Percentiles rank a stretch among this genome's conserved stretches.
phyloP scores from a whole-genome alignment of 768 basidiomycete species.

The Nevesoporus exiguus region DNA sequence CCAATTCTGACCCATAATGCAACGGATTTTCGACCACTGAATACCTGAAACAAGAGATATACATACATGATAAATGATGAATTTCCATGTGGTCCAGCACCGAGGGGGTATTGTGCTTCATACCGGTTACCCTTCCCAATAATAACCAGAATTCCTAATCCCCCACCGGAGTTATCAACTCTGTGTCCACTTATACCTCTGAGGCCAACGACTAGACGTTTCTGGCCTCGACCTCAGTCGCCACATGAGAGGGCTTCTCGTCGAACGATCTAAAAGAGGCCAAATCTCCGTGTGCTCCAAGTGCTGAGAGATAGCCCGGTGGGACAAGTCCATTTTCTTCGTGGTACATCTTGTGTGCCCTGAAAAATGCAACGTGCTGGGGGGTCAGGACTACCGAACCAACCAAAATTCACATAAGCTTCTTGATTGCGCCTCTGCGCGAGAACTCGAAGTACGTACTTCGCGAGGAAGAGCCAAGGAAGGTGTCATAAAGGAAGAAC shows the following conservation, averaged over 20 bases:
- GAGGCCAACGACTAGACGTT: constrained; percentile 13
- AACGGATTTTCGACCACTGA: neutral
- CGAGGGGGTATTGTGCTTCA: neutral
- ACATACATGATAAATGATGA: constrained; percentile 4
- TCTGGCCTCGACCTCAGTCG: neutral
- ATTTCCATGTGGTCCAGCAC: neutral
- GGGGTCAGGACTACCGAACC: constrained; percentile 22
- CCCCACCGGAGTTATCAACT: neutral
- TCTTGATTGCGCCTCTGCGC: neutral
- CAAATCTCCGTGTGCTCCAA: constrained; percentile 5
- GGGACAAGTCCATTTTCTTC: constrained; percentile 26
- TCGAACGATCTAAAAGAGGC: constrained; percentile 11
- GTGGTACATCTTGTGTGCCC: constrained; percentile 20
- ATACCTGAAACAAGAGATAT: constrained; percentile 10
- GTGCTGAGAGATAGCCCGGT: constrained; percentile 18
- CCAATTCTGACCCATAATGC: neutral
- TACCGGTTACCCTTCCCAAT: constrained; percentile 6
- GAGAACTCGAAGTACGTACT: constrained; percentile 36
- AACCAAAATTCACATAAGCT: constrained; percentile 8
- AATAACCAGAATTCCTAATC: constrained; percentile 1
- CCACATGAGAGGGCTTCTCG: constrained; percentile 4
- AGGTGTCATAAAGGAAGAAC: constrained; percentile 50
- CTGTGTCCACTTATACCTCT: neutral
- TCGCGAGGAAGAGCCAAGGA: constrained; percentile 57
- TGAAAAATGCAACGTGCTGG: constrained; percentile 20